phyloP scores from a whole-genome alignment of 306 rosid genomes.

The Morella rubra region DNA sequence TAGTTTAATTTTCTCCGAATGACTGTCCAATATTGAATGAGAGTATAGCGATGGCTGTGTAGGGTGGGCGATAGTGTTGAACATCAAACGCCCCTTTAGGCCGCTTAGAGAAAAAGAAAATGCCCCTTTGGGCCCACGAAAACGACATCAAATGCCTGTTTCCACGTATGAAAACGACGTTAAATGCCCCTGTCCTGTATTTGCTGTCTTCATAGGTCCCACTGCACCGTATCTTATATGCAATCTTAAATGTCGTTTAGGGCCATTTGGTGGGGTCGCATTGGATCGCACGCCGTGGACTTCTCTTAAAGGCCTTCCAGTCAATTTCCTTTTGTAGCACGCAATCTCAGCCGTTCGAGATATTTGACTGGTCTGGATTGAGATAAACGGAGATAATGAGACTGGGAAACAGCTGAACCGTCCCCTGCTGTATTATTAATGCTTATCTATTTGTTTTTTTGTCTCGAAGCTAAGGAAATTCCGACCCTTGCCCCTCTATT shows the following conservation, averaged over 20 bases:
- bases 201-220: constrained; percentile 12
- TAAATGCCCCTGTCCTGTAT: not conserved
- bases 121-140: constrained; percentile 22
- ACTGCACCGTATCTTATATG: not conserved
- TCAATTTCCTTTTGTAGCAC: not conserved
- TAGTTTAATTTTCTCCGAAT: too few species aligned
- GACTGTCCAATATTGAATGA: not conserved
- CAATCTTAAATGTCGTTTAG: constrained; percentile 21
- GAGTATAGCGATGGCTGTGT: constrained; percentile 11
- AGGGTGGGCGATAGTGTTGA: not conserved
- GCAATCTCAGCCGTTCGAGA: constrained; percentile 6
- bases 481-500: too few species aligned
- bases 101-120: not conserved
- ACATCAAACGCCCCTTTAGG: too few species aligned
- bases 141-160: constrained; percentile 20
- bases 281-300: constrained; percentile 12
- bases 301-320: constrained; percentile 9
- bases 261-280: not conserved
- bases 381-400: not conserved
- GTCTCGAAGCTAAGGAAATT: not conserved
- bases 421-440: not conserved
- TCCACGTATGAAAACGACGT: not conserved
- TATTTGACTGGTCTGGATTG: not conserved
- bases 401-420: too few species aligned
- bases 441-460: constrained; percentile 8